Conservation (phyloP, 2,329 filamentous ascomycete species). For the Fusarium sp. region DNA sequence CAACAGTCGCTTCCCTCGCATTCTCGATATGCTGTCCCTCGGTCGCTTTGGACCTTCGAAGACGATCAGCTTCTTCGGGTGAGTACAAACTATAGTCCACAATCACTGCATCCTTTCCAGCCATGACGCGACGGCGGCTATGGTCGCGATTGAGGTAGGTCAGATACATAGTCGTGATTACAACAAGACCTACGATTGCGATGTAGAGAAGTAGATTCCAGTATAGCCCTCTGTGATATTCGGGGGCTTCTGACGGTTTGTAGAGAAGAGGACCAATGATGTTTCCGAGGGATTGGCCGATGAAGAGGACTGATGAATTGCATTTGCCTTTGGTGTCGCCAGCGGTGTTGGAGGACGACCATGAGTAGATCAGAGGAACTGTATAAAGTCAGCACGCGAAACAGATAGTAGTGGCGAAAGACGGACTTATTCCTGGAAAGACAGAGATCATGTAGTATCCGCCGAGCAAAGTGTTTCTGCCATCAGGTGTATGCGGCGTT, state of each 20-base stretch:
- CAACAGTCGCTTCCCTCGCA: not conserved
- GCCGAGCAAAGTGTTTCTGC: slow-evolving; percentile 56
- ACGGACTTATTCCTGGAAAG: slow-evolving; percentile 58
- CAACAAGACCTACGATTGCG: slow-evolving; percentile 59
- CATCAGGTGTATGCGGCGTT: slow-evolving; percentile 55
- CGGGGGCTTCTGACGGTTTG: slow-evolving; percentile 47
- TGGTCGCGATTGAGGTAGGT: slow-evolving; percentile 64
- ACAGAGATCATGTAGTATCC: slow-evolving; percentile 70
- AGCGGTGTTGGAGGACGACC: slow-evolving; percentile 68
- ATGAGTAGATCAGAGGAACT: slow-evolving; percentile 66
- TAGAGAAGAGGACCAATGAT: slow-evolving; percentile 61
- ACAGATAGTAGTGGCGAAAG: fast-evolving
- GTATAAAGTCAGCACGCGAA: fast-evolving
- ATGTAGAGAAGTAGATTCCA: slow-evolving; percentile 69
- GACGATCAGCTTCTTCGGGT: slow-evolving; percentile 54
- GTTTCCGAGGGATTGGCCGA: slow-evolving; percentile 71
- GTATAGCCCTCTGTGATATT: slow-evolving; percentile 58
- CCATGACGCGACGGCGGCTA: slow-evolving; percentile 58
- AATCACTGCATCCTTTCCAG: slow-evolving; percentile 66
- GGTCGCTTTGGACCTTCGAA: slow-evolving; percentile 9
- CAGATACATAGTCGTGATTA: slow-evolving; percentile 39
- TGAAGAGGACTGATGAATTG: slow-evolving; percentile 68
- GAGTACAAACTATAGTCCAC: slow-evolving; percentile 54
- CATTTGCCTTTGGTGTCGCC: slow-evolving; percentile 76
- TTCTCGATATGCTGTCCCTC: not conserved